Evolutionary conservation across 495 filamentous ascomycete genomes (phyloP).

Genomic region (Aspergillus carlsbadensis): DNA sequence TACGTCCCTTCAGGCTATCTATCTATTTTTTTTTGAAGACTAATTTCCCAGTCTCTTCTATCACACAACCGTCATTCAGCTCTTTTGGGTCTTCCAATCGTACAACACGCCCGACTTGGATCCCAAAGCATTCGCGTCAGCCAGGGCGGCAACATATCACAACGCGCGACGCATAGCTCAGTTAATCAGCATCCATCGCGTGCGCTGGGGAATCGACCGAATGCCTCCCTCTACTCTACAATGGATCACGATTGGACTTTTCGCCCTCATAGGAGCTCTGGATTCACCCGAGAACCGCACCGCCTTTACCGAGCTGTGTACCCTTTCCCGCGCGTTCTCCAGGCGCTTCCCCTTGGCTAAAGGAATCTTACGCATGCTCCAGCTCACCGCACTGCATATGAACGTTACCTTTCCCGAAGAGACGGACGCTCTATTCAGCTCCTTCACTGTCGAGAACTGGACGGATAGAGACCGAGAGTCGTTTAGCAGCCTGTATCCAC

Average conservation of each 20-base stretch:
- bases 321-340: constrained; percentile 24
- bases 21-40: neutral
- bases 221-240: constrained; percentile 30
- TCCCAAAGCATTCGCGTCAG: neutral
- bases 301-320: constrained; percentile 31
- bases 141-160: neutral
- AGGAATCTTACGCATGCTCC: constrained; percentile 34
- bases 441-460: constrained; percentile 30
- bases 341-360: constrained; percentile 32
- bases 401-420: constrained; percentile 28
- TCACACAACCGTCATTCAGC: constrained; percentile 28
- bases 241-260: constrained; percentile 30
- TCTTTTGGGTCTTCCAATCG: constrained; percentile 24
- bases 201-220: constrained; percentile 30
- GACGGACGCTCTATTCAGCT: constrained; percentile 27
- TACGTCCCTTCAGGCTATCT: constrained; percentile 16
- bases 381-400: constrained; percentile 30
- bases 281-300: constrained; percentile 21
- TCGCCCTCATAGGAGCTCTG: constrained; percentile 30
- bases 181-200: constrained; percentile 24
- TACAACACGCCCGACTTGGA: neutral
- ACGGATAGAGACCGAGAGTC: constrained; percentile 17
- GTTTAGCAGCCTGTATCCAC: constrained; percentile 37
- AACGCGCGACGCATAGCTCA: constrained; percentile 23
- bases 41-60: constrained; percentile 22